A percentile compares a stretch with the other conserved stretches of the same genome.
Evolutionary conservation across 805 yeast genomes (phyloP).

Genomic region (Metschnikowia drakensbergensis): DNA sequence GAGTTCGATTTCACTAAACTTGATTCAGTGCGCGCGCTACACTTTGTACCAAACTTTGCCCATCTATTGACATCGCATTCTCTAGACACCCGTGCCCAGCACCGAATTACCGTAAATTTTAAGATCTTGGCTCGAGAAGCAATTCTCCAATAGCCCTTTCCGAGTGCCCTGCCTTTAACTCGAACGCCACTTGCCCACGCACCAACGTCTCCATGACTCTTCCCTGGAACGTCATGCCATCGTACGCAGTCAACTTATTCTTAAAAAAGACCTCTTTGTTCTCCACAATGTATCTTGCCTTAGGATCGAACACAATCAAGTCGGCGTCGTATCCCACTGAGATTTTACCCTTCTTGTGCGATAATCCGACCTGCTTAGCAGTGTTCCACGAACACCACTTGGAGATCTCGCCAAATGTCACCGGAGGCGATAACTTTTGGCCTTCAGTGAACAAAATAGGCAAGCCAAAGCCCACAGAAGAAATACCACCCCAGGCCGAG

Average conservation of each 20-base stretch:
- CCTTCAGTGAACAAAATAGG: slow-evolving; percentile 80
- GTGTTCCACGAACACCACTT: slow-evolving; percentile 83
- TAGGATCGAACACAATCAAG: slow-evolving; percentile 74
- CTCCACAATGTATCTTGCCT: slow-evolving; percentile 43
- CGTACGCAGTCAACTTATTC: slow-evolving; percentile 84
- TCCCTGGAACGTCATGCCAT: slow-evolving; percentile 67
- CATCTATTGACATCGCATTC: not conserved
- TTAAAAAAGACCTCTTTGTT: slow-evolving; percentile 66
- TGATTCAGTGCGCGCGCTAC: not conserved
- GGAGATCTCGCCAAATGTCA: slow-evolving; percentile 58
- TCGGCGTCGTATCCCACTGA: slow-evolving; percentile 84
- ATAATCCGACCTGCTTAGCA: slow-evolving; percentile 78
- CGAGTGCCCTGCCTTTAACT: slow-evolving; percentile 51
- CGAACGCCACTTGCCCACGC: slow-evolving; percentile 70
- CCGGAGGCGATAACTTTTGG: slow-evolving; percentile 45
- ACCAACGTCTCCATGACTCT: slow-evolving; percentile 75
- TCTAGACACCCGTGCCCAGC: not conserved
- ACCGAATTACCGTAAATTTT: not conserved
- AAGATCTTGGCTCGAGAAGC: slow-evolving; percentile 55
- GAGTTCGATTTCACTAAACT: not conserved
- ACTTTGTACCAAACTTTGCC: not conserved
- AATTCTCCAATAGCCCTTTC: slow-evolving; percentile 55
- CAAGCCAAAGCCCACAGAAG: slow-evolving; percentile 88
- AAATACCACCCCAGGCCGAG: slow-evolving; percentile 94
- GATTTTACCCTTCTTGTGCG: slow-evolving; percentile 67